Conservation (phyloP, 2,329 filamentous ascomycete genomes). For the Cladosporium oxysporum region DNA sequence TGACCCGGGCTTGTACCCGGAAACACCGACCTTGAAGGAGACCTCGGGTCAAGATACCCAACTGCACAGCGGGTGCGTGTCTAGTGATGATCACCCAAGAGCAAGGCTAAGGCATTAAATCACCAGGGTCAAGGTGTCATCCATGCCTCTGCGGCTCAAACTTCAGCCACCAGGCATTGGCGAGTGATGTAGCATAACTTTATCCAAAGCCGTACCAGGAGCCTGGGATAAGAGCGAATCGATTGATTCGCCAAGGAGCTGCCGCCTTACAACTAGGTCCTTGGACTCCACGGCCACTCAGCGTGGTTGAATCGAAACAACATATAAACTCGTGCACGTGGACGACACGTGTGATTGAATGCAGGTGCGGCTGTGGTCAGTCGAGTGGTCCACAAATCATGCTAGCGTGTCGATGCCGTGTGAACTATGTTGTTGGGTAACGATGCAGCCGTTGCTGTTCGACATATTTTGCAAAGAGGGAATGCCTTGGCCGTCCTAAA, state of each 20-base stretch:
- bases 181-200: neutral
- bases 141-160: neutral
- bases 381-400: neutral
- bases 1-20: neutral
- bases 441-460: neutral
- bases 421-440: neutral
- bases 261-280: neutral
- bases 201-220: neutral
- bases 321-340: neutral
- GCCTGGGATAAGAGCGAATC: neutral
- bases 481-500: neutral
- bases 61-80: neutral
- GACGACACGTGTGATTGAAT: neutral
- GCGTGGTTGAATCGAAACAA: neutral
- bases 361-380: neutral
- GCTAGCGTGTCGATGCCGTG: neutral
- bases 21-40: neutral
- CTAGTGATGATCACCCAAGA: neutral
- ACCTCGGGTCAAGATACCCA: neutral
- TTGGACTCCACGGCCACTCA: neutral
- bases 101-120: neutral
- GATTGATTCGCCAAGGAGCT: slow-evolving; percentile 1
- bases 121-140: neutral
- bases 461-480: neutral
- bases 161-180: neutral